Evolutionary conservation across 2,329 filamentous ascomycete genomes (phyloP).

Genomic region (Bipolaris cookei): DNA sequence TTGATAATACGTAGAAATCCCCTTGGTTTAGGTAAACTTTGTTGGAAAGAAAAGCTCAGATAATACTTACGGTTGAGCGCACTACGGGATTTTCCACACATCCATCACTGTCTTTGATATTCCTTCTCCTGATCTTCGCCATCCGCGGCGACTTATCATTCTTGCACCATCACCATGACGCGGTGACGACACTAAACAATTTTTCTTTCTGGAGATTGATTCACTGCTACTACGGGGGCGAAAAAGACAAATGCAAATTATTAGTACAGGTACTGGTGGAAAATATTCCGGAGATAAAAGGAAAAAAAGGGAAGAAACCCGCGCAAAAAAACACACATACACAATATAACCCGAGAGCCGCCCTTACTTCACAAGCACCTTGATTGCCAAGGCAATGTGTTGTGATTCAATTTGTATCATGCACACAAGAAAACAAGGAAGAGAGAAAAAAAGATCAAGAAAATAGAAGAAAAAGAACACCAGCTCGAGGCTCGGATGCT

Average conservation of each 20-base stretch:
- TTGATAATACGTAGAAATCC: no score
- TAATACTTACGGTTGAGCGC: no score
- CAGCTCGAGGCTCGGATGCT: slow-evolving; percentile 17
- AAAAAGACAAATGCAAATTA: not conserved
- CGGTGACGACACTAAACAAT: not conserved
- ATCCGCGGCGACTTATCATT: no score
- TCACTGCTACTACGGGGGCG: not conserved
- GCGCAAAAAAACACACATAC: slow-evolving; percentile 14
- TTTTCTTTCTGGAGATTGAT: not conserved
- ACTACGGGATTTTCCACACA: no score
- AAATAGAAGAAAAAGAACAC: slow-evolving; percentile 11
- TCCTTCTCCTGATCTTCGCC: no score
- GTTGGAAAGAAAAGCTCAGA: no score
- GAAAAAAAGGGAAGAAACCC: not conserved
- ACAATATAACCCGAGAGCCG: not conserved
- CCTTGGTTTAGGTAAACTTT: no score
- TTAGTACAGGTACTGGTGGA: slow-evolving; percentile 8
- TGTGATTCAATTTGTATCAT: slow-evolving; percentile 23
- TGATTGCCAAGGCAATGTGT: slow-evolving; percentile 14
- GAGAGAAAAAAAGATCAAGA: slow-evolving; percentile 13
- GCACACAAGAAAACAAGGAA: slow-evolving; percentile 11
- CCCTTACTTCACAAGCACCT: slow-evolving; percentile 9
- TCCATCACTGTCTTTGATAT: no score
- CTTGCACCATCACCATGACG: not conserved
- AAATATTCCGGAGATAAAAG: slow-evolving; percentile 9